Conservation (phyloP, 192 early-diverging fungal species). For the Linnemannia zychae region DNA sequence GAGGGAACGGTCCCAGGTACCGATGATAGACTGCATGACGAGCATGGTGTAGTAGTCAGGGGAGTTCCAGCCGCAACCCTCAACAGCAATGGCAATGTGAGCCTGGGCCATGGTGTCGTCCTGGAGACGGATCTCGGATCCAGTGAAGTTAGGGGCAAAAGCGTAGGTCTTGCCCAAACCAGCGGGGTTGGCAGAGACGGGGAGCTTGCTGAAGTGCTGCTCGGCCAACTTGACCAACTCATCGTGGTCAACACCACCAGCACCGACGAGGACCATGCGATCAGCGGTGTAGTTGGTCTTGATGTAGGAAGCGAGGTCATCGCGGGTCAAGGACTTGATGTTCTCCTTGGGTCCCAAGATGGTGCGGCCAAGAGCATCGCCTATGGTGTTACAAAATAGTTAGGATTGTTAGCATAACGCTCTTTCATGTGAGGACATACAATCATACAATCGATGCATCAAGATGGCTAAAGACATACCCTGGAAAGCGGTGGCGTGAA, state of each 20-base stretch:
- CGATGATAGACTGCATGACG: conserved; percentile 95
- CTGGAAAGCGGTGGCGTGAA: conserved; percentile 97
- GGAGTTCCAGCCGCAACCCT: conserved; percentile 95
- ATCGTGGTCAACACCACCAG: conserved; percentile 95
- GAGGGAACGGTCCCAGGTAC: conserved; percentile 96
- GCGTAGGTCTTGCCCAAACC: conserved; percentile 61
- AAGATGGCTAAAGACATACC: conserved; percentile 36
- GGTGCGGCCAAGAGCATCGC: conserved; percentile 88
- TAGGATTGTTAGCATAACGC: not conserved
- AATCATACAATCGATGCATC: not conserved
- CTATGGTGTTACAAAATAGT: not conserved
- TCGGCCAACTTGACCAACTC: conserved; percentile 92
- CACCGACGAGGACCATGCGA: conserved; percentile 95
- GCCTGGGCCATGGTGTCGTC: conserved; percentile 92
- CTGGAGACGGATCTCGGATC: conserved; percentile 90
- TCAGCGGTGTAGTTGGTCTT: conserved; percentile 96
- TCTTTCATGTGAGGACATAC: not conserved
- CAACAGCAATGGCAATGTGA: conserved; percentile 98
- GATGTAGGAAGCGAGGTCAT: conserved; percentile 92
- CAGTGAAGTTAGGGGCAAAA: conserved; percentile 85
- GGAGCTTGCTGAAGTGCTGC: conserved; percentile 90
- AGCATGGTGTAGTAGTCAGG: conserved; percentile 97
- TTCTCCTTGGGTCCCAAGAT: conserved; percentile 96
- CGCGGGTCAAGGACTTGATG: conserved; percentile 89
- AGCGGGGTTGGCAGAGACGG: conserved; percentile 63